Percentiles rank a stretch among this genome's conserved stretches.
Evolutionary conservation across 1,284 basidiomycete species (phyloP).

Genomic region (Peniophora sp.): DNA sequence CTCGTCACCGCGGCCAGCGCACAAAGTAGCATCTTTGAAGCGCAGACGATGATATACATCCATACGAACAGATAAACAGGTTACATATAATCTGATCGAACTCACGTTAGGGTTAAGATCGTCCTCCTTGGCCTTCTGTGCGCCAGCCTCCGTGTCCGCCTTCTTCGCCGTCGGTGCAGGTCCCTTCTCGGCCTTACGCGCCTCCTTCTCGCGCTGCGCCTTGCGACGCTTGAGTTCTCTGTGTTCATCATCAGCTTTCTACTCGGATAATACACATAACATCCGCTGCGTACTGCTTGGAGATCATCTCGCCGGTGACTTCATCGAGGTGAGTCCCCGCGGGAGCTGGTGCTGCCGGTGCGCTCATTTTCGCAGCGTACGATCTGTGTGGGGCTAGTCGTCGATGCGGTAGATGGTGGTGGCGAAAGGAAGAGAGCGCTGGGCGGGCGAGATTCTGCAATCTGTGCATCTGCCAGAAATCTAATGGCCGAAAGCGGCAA

Average conservation of each 20-base stretch:
- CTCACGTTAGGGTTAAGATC: conserved; percentile 79
- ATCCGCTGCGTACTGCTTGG: conserved; percentile 70
- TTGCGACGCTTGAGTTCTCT: conserved; percentile 91
- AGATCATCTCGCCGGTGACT: conserved; percentile 90
- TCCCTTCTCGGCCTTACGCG: conserved; percentile 76
- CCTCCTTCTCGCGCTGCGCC: conserved; percentile 82
- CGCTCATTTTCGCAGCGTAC: too few relatives aligned
- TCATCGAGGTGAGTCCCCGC: conserved; percentile 64
- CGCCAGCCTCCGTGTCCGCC: conserved; percentile 23
- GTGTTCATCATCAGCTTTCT: conserved; percentile 22
- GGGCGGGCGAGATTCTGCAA: too few relatives aligned
- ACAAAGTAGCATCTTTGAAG: not conserved
- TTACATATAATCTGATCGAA: conserved; percentile 5
- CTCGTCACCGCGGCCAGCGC: not conserved
- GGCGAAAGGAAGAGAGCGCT: too few relatives aligned
- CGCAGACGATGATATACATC: not conserved
- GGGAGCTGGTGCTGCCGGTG: too few relatives aligned
- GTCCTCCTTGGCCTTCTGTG: conserved; percentile 53
- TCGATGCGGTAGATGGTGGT: too few relatives aligned
- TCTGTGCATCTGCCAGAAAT: too few relatives aligned
- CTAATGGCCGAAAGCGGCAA: too few relatives aligned
- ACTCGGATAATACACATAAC: conserved; percentile 4
- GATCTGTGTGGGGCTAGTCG: too few relatives aligned
- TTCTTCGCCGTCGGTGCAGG: conserved; percentile 31
- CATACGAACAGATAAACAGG: not conserved